phyloP scores from a whole-genome alignment of 805 yeast genomes.

The Torulaspora indica region DNA sequence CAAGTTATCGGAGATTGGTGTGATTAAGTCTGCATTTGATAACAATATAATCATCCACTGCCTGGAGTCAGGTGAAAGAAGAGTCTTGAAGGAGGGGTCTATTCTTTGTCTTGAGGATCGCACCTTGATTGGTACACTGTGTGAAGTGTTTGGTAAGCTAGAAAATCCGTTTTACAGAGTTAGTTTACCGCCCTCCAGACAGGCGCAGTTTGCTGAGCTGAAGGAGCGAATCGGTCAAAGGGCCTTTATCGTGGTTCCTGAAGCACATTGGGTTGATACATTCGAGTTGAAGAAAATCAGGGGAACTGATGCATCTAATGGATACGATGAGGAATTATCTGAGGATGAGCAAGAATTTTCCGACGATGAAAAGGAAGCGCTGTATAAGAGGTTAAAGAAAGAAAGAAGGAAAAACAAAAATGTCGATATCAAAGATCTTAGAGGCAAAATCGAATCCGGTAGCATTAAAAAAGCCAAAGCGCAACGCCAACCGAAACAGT shows the following conservation, averaged over 20 bases:
- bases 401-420: conserved; percentile 48
- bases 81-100: conserved; percentile 76
- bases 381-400: conserved; percentile 59
- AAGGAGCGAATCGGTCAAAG: conserved; percentile 47
- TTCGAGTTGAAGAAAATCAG: conserved; percentile 61
- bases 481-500: conserved; percentile 10
- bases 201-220: conserved; percentile 13
- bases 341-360: conserved; percentile 92
- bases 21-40: conserved; percentile 63
- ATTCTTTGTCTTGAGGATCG: conserved; percentile 73
- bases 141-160: conserved; percentile 86
- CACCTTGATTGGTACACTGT: conserved; percentile 66
- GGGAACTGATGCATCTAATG: conserved; percentile 93
- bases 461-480: conserved; percentile 2
- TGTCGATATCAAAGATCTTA: conserved; percentile 9
- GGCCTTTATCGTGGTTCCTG: conserved; percentile 75
- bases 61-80: conserved; percentile 70
- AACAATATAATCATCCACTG: conserved; percentile 69
- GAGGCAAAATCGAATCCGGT: conserved; percentile 6
- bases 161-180: conserved; percentile 79
- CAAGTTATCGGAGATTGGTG: conserved; percentile 69
- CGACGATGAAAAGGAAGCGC: conserved; percentile 86
- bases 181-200: conserved; percentile 40
- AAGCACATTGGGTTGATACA: conserved; percentile 74
- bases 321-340: conserved; percentile 90